phyloP scores from a whole-genome alignment of 2,329 filamentous ascomycete species.

The Bipolaris cookei region DNA sequence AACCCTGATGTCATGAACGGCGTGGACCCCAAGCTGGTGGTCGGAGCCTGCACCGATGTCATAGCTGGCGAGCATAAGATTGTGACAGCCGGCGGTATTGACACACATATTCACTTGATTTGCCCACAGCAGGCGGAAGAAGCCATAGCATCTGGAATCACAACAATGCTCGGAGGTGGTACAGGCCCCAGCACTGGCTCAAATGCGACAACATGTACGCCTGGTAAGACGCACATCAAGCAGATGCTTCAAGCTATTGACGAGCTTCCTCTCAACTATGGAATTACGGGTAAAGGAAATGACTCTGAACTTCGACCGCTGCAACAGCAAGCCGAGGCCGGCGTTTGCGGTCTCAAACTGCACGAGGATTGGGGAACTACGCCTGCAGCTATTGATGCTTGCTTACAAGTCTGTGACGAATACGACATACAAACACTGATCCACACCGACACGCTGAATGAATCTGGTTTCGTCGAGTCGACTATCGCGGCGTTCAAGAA shows the following conservation, averaged over 20 bases:
- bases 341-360: conserved; percentile 88
- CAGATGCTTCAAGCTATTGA: conserved; percentile 92
- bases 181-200: conserved; percentile 92
- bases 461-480: conserved; percentile 94
- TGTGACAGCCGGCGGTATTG: conserved; percentile 86
- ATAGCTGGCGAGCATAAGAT: conserved; percentile 91
- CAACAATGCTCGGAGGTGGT: conserved; percentile 87
- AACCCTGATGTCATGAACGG: conserved; percentile 98
- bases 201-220: conserved; percentile 92
- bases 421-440: conserved; percentile 92
- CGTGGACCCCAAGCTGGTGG: conserved; percentile 76
- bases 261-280: conserved; percentile 80
- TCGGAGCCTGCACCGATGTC: conserved; percentile 89
- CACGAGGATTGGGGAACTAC: conserved; percentile 97
- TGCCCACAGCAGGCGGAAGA: conserved; percentile 91
- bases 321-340: conserved; percentile 79
- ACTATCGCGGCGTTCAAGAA: conserved; percentile 85
- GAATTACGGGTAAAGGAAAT: conserved; percentile 93
- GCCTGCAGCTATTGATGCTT: conserved; percentile 88
- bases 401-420: conserved; percentile 80
- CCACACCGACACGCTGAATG: conserved; percentile 95
- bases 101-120: conserved; percentile 92
- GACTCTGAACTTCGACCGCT: conserved; percentile 75
- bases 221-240: conserved; percentile 79
- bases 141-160: conserved; percentile 82